Conservation (phyloP, 2,329 filamentous ascomycete species). For the Verticillium longisporum region DNA sequence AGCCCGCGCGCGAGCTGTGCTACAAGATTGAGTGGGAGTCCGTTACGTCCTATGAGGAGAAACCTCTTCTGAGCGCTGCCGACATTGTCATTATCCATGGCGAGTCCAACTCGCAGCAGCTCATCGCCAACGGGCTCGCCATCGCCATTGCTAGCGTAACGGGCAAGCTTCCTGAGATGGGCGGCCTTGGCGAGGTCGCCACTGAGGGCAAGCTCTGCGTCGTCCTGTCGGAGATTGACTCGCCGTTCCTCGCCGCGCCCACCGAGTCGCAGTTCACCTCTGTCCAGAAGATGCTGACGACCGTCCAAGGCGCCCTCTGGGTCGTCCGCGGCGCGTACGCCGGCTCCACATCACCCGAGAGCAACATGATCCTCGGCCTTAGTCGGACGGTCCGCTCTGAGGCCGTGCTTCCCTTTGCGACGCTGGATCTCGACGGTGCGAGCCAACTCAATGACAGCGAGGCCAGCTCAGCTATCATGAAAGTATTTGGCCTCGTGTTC, state of each 20-base stretch:
- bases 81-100: conserved; percentile 13
- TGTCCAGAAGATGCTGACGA: conserved; percentile 26
- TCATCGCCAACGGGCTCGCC: conserved; percentile 8
- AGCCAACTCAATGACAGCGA: conserved; percentile 20
- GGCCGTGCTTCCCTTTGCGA: conserved; percentile 34
- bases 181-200: conserved; percentile 15
- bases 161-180: conserved; percentile 10
- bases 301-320: conserved; percentile 30
- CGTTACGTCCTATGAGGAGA: conserved; percentile 5
- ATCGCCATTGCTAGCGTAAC: conserved; percentile 10
- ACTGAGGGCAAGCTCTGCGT: conserved; percentile 24
- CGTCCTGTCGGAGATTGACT: conserved; percentile 36
- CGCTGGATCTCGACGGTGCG: conserved; percentile 35
- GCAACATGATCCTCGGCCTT: conserved; percentile 38
- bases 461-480: conserved; percentile 24
- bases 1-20: conserved; percentile 13
- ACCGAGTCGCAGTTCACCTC: conserved; percentile 27
- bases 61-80: conserved; percentile 6
- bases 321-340: conserved; percentile 30
- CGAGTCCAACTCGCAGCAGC: conserved; percentile 10
- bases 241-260: conserved; percentile 32
- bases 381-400: conserved; percentile 40
- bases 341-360: conserved; percentile 25
- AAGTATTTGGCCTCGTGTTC: conserved; percentile 29
- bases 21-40: conserved; percentile 17